phyloP scores from a whole-genome alignment of 495 filamentous ascomycete species.

The Neurospora sp. region DNA sequence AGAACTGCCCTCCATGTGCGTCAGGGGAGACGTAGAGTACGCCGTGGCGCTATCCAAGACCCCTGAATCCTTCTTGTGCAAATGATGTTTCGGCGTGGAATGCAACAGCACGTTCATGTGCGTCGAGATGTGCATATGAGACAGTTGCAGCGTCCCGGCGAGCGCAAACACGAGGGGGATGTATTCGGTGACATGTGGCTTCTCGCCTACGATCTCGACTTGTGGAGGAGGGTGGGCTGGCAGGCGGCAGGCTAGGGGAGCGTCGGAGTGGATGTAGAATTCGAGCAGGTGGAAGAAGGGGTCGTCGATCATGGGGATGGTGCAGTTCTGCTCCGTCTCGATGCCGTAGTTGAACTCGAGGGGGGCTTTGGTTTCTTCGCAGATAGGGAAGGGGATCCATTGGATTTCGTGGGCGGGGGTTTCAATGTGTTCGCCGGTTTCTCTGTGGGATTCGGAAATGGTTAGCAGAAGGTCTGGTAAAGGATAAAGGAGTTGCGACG shows the following conservation, averaged over 20 bases:
- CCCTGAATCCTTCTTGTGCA: slow-evolving; percentile 48
- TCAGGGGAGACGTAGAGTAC: slow-evolving; percentile 70
- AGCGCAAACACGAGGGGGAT: slow-evolving; percentile 72
- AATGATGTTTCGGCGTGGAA: slow-evolving; percentile 50
- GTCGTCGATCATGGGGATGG: slow-evolving; percentile 74
- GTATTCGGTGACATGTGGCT: slow-evolving; percentile 37
- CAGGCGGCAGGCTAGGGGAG: slow-evolving; percentile 83
- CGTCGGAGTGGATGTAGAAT: slow-evolving; percentile 97
- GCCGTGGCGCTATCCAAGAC: slow-evolving; percentile 76
- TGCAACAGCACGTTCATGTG: slow-evolving; percentile 81
- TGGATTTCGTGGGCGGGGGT: slow-evolving; percentile 71
- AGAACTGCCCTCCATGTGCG: slow-evolving; percentile 40
- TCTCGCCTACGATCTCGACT: slow-evolving; percentile 34
- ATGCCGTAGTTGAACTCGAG: slow-evolving; percentile 80
- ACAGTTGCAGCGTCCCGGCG: slow-evolving; percentile 76
- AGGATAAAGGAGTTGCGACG: background rate
- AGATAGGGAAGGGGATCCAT: slow-evolving; percentile 87
- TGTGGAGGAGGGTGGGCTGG: slow-evolving; percentile 60
- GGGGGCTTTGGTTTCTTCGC: slow-evolving; percentile 78
- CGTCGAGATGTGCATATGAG: slow-evolving; percentile 84
- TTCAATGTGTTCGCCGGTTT: slow-evolving; percentile 67
- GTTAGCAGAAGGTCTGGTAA: background rate
- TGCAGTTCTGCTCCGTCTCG: slow-evolving; percentile 82
- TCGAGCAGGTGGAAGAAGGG: slow-evolving; percentile 94
- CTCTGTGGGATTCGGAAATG: slow-evolving; percentile 23